A percentile compares a stretch with the other conserved stretches of the same genome.
Conservation (phyloP, 2,329 filamentous ascomycete genomes). For the Magnaporthiopsis rhizophila region DNA sequence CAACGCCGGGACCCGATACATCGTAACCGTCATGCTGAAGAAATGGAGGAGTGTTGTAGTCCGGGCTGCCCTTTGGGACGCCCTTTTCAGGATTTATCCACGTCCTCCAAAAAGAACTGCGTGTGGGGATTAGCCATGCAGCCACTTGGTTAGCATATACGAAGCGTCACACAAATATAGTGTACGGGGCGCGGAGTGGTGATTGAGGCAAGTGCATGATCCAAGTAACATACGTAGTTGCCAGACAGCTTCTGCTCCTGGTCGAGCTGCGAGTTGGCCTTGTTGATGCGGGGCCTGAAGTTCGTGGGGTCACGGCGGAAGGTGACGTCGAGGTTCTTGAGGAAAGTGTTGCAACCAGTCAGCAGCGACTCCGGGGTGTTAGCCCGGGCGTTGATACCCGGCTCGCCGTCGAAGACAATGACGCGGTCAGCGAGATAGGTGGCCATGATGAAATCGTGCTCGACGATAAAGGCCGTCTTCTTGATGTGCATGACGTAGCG, state of each 20-base stretch:
- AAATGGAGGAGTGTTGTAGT: slow-evolving; percentile 16
- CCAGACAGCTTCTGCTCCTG: slow-evolving; percentile 92
- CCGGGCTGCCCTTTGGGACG: slow-evolving; percentile 36
- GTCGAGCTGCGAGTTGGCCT: slow-evolving; percentile 88
- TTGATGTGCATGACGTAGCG: slow-evolving; percentile 99
- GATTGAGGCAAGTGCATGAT: background rate
- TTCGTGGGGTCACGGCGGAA: slow-evolving; percentile 97
- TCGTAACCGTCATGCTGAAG: slow-evolving; percentile 27
- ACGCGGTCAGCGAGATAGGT: slow-evolving; percentile 74
- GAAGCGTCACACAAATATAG: background rate
- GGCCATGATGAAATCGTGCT: slow-evolving; percentile 99
- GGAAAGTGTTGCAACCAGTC: slow-evolving; percentile 91
- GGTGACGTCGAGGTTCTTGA: slow-evolving; percentile 94
- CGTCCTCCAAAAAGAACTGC: slow-evolving; percentile 92
- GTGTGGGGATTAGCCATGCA: background rate
- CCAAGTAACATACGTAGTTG: slow-evolving; percentile 67
- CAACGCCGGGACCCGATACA: slow-evolving; percentile 39
- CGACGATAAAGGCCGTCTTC: slow-evolving; percentile 98
- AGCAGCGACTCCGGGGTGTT: slow-evolving; percentile 87
- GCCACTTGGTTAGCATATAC: slow-evolving; percentile 7
- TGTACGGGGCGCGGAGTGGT: background rate
- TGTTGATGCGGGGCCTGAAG: slow-evolving; percentile 97
- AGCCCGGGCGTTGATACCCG: slow-evolving; percentile 79
- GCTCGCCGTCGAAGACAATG: slow-evolving; percentile 95
- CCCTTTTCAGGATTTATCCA: slow-evolving; percentile 53